Evolutionary conservation across 768 basidiomycete genomes (phyloP).

Genomic region (Auriscalpium microsporum): DNA sequence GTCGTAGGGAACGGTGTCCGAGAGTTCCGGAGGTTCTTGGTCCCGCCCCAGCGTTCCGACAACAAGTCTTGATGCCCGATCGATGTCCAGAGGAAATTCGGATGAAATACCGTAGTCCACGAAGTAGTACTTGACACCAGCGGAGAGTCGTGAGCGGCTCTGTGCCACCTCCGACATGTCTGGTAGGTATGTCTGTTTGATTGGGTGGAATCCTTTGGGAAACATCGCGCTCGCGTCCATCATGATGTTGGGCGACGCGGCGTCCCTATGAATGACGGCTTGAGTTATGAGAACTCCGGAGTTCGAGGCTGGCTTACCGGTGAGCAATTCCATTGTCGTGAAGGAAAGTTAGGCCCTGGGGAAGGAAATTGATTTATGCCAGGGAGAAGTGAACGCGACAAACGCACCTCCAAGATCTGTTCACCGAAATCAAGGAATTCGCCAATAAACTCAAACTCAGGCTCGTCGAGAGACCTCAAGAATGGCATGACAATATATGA

Average conservation of each 20-base stretch:
- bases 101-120: not conserved
- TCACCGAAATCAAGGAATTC: constrained; percentile 16
- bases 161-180: not conserved
- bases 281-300: too few relatives aligned
- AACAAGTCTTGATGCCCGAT: not conserved
- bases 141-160: not conserved
- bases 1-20: not conserved
- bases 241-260: constrained; percentile 4
- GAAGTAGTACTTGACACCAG: not conserved
- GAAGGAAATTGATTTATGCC: not conserved
- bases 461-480: constrained; percentile 17
- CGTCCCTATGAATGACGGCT: not conserved
- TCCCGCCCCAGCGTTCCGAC: not conserved
- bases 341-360: constrained; percentile 13
- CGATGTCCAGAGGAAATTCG: not conserved
- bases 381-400: too few relatives aligned
- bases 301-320: not conserved
- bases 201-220: not conserved
- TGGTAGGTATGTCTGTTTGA: not conserved
- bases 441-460: constrained; percentile 13
- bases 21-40: not conserved
- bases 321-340: constrained; percentile 13
- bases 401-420: constrained; percentile 13
- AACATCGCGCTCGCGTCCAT: constrained; percentile 7
- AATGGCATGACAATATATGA: constrained; percentile 18